Evolutionary conservation across 116 monocot genomes (phyloP), one percentile per base, ranked within the genome.

Genomic region (Dioscorea cayenensis): DNA sequence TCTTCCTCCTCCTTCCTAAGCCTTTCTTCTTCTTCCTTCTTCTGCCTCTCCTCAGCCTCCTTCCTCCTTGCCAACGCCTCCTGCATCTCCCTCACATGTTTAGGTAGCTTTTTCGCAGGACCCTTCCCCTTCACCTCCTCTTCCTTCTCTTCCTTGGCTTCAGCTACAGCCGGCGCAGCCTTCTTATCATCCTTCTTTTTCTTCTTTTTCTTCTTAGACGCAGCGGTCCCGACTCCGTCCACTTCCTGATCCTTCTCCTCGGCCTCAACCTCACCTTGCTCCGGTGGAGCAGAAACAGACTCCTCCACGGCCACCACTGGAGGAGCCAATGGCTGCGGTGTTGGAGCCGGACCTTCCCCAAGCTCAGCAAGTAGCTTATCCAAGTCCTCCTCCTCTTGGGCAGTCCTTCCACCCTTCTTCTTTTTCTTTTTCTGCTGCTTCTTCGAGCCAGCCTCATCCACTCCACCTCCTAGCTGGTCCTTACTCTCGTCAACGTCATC

Each of bases 61-160:
- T 43, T 49, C 60, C 61, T 38, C 62, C 51, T 88, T 11, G 99
- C 94, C 63, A 99, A 60, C 17, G 82, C 85, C 78, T 99, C 99
- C 79, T 99, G 99, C 91, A 99, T 94, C 81, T 93, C 91, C 71
- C 90, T 80, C 28, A 99, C 91, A 78, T 86, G 89, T 71, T 99
- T 94, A 0, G 99, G 90, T 20, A 90, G 28, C 81, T 96, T 96
- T 76, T 92, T 96, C 60, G 85, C 86, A 19, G 73, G 19, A 36
- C 32, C 69, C 70, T 97, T 90, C 16, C 71, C 82, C 72, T 86
- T 86, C 27, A 14, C 36, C 25, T 80, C 82, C 21, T 48, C 72
- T 23, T 68, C 66, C 71, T 79, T 68, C 5, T 66, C 78, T 14
- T 72, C 64, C 63, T 66, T 70, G 16, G 20, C 28, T 43, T 25